Conservation (phyloP, 495 filamentous ascomycete species). For the Amorphotheca resinae region DNA sequence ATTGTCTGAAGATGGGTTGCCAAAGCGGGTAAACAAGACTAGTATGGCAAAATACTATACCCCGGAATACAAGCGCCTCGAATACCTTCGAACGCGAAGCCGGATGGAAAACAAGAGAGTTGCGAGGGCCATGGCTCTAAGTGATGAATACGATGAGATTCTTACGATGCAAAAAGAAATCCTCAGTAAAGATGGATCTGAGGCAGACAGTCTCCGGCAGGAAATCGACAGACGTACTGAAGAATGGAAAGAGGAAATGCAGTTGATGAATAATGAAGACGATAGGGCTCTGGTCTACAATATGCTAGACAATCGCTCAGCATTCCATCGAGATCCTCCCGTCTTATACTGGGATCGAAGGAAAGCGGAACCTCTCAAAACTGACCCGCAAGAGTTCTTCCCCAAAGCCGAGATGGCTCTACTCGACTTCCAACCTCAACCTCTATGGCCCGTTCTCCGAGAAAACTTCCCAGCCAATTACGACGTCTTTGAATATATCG, state of each 20-base stretch:
- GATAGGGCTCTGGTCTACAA: neutral
- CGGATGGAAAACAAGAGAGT: neutral
- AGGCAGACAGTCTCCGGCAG: slow-evolving; percentile 4
- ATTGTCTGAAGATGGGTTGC: neutral
- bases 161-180: neutral
- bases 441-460: slow-evolving; percentile 13
- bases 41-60: neutral
- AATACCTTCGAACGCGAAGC: neutral
- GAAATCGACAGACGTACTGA: neutral
- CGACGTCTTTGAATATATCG: slow-evolving; percentile 16
- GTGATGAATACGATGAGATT: neutral
- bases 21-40: neutral
- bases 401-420: slow-evolving; percentile 14
- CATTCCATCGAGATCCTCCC: slow-evolving; percentile 5
- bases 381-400: slow-evolving; percentile 10
- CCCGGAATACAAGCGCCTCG: neutral
- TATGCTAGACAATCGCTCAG: neutral
- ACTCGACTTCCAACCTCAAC: slow-evolving; percentile 18
- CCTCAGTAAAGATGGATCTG: neutral
- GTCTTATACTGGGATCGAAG: slow-evolving; percentile 16
- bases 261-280: neutral
- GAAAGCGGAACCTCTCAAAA: slow-evolving; percentile 16
- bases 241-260: neutral
- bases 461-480: slow-evolving; percentile 8
- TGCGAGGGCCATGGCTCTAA: neutral